These are phyloP conservation scores for Syzygium aqueum DNA, from an alignment of 345 rosid species.

Conservation along the genomic window DNA sequence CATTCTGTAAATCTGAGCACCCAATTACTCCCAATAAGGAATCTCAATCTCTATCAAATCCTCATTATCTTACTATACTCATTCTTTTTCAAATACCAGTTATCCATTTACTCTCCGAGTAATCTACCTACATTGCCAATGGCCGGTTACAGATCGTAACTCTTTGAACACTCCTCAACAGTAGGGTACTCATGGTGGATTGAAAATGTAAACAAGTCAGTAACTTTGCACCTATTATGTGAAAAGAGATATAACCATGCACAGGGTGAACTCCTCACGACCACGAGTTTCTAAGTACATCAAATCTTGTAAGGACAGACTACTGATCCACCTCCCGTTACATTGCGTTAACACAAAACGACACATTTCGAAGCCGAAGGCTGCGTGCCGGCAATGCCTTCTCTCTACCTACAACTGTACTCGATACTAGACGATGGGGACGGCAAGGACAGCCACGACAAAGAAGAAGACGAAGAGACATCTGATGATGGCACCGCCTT, in stretches of 20 bases:
- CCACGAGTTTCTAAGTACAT: not conserved
- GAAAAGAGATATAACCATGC: not conserved
- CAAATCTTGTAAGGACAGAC: not conserved
- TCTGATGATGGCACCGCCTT: not conserved
- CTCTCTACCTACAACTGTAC: not conserved
- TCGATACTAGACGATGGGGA: not conserved
- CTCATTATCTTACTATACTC: not conserved
- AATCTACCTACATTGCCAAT: not conserved
- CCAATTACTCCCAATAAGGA: not conserved
- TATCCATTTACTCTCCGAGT: not conserved
- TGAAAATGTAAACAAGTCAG: not conserved
- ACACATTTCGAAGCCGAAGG: not conserved
- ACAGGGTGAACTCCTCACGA: not conserved
- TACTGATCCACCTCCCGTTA: not conserved
- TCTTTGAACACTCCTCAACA: too few species aligned
- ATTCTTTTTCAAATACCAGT: not conserved
- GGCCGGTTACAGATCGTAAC: not conserved
- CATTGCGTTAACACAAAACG: not conserved
- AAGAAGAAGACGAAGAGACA: not conserved
- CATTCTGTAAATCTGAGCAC: not conserved
- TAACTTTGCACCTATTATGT: not conserved
- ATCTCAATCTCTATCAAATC: not conserved
- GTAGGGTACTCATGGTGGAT: not conserved
- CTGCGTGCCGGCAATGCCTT: not conserved
- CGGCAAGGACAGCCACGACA: not conserved